Base-by-base conservation (phyloP, 2,329 filamentous ascomycete species). In the Amylocarpus encephaloides region DNA sequence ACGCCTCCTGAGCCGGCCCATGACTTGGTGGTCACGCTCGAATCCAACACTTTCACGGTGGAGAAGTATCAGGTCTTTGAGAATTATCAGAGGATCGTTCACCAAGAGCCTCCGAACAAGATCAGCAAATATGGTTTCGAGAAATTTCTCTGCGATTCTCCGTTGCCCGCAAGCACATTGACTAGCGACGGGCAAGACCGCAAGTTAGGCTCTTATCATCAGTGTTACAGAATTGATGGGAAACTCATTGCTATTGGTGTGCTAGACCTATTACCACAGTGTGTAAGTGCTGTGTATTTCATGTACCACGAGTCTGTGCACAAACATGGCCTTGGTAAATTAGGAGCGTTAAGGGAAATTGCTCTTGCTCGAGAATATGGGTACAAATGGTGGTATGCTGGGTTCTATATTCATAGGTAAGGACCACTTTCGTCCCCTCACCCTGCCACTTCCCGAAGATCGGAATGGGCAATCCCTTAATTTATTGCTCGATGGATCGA, bases 261-360 rank as follows among this genome's bases (percentile, higher is more conserved):
- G 1, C 71, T 93, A 5, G 88, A 93, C 63, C 73, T 93, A 7
- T 72, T 93, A 1, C 88, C 88, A 0, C 73, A 88, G 51, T 83
- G 80, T 57, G 85, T 93, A 44, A 91, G 86, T 60, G 85, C 85
- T 4, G 88, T 93, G 10, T 93, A 93, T 68, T 88, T 93, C 64
- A 70, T 93, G 53, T 93, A 93, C 62, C 79, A 91, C 61, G 81
- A 84, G 61, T 86, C 85, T 55, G 80, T 89, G 47, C 80, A 86
- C 58, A 73, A 75, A 50, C 83, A 79, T 68, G 76, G 76, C 19
- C 85, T 88, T 29, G 88, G 88, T 1, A 93, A 92, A 66, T 68
- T 92, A 5, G 83, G 85, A 33, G 88, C 87, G 1, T 66, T 92
- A 54, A 73, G 83, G 54, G 88, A 93, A 67, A 85, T 88, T 53